Evolutionary conservation across 1,284 basidiomycete species (phyloP).

Genomic region (Leccinum cinnamomeum): DNA sequence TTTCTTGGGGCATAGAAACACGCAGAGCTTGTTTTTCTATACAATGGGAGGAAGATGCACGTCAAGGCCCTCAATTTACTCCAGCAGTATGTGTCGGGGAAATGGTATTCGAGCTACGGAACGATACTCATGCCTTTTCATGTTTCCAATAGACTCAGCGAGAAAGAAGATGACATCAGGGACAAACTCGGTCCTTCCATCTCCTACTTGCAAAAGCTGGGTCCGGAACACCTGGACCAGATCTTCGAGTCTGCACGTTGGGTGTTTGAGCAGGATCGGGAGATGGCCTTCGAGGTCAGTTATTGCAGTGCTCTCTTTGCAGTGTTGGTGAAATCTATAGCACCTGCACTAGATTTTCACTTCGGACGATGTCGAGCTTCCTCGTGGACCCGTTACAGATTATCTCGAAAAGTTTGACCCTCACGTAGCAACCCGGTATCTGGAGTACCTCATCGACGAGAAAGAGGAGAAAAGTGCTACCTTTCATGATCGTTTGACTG

Average conservation of each 20-base stretch:
- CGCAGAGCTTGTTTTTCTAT: slow-evolving; percentile 88
- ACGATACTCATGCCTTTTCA: neutral
- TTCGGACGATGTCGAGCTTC: slow-evolving; percentile 89
- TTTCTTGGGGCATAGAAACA: slow-evolving; percentile 63
- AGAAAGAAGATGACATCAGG: slow-evolving; percentile 74
- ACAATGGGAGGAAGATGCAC: slow-evolving; percentile 96
- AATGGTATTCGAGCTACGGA: neutral
- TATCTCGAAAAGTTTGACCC: slow-evolving; percentile 76
- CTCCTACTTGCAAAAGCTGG: slow-evolving; percentile 88
- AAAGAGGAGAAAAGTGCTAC: slow-evolving; percentile 64
- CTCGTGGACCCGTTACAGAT: slow-evolving; percentile 70
- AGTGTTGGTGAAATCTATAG: neutral
- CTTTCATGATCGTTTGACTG: slow-evolving; percentile 88
- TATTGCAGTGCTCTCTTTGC: neutral
- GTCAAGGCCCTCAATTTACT: slow-evolving; percentile 83
- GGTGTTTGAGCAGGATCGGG: slow-evolving; percentile 76
- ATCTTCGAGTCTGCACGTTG: slow-evolving; percentile 82
- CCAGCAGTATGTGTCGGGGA: slow-evolving; percentile 52
- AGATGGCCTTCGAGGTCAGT: slow-evolving; percentile 75
- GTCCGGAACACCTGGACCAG: slow-evolving; percentile 74
- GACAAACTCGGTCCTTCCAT: slow-evolving; percentile 86
- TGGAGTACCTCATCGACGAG: slow-evolving; percentile 85
- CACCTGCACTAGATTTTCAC: slow-evolving; percentile 75
- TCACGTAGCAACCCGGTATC: slow-evolving; percentile 70
- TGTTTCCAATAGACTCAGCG: slow-evolving; percentile 59